A percentile compares a stretch with the other conserved stretches of the same genome.
Evolutionary conservation across 1,139 yeast species (phyloP).

Genomic region (Debaryomyces sp.): DNA sequence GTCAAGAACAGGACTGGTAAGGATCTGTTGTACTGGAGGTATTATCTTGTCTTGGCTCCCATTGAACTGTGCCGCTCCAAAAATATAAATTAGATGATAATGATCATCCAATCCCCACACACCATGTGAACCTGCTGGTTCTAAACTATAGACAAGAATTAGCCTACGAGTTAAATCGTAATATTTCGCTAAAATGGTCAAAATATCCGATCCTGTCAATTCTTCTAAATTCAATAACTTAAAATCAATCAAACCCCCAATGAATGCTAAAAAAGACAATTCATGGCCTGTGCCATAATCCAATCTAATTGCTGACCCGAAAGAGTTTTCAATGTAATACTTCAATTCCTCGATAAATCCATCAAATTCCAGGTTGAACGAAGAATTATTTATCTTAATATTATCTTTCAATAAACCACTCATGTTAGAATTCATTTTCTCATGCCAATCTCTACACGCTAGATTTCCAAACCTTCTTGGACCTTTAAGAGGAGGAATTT

Average conservation of each 20-base stretch:
- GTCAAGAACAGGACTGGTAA: slow-evolving; percentile 25
- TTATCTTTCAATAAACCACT: slow-evolving; percentile 18
- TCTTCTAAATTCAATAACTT: slow-evolving; percentile 20
- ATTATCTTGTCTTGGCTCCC: slow-evolving; percentile 27
- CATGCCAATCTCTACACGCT: slow-evolving; percentile 83
- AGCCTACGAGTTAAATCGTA: slow-evolving; percentile 65
- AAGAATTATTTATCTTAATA: slow-evolving; percentile 10
- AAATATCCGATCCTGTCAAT: slow-evolving; percentile 47
- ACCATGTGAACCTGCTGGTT: slow-evolving; percentile 94
- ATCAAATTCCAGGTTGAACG: slow-evolving; percentile 14
- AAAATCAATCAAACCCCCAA: slow-evolving; percentile 58
- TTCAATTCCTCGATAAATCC: slow-evolving; percentile 52
- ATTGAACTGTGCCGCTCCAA: slow-evolving; percentile 85
- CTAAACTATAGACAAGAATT: slow-evolving; percentile 69
- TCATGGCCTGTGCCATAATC: slow-evolving; percentile 98
- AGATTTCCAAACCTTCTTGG: slow-evolving; percentile 84
- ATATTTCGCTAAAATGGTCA: slow-evolving; percentile 62
- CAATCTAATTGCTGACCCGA: slow-evolving; percentile 81
- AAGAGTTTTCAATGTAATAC: slow-evolving; percentile 66
- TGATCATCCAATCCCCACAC: slow-evolving; percentile 99
- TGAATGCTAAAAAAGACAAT: slow-evolving; percentile 78
- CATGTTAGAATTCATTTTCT: slow-evolving; percentile 33
- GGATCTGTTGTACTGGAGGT: slow-evolving; percentile 45
- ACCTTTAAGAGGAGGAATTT: slow-evolving; percentile 72
- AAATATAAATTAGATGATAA: slow-evolving; percentile 78